Percentiles rank a stretch among this genome's conserved stretches.
phyloP scores from a whole-genome alignment of 192 early-diverging fungal species.

The Coemansia sp. region DNA sequence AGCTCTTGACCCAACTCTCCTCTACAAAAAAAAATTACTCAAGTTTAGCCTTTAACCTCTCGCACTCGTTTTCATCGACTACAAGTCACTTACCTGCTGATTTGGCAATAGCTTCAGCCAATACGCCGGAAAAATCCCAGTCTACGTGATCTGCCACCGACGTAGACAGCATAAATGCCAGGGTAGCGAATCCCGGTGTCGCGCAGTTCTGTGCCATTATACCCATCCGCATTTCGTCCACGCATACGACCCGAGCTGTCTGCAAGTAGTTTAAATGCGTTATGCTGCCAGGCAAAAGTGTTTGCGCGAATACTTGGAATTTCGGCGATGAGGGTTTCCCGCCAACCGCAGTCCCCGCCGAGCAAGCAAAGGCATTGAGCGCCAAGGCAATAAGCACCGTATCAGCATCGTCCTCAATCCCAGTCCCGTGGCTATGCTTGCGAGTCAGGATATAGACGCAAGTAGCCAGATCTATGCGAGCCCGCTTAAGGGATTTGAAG shows the following conservation, averaged over 20 bases:
- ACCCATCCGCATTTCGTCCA: conserved; percentile 54
- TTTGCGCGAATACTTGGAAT: conserved; percentile 50
- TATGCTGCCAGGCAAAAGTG: conserved; percentile 38
- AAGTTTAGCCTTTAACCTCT: background rate
- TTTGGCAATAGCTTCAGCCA: conserved; percentile 29
- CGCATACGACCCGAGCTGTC: conserved; percentile 34
- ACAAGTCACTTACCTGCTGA: conserved; percentile 31
- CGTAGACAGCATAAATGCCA: conserved; percentile 48
- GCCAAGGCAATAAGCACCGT: conserved; percentile 45
- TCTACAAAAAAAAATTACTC: conserved; percentile 27
- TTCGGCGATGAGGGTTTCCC: background rate
- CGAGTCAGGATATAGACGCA: conserved; percentile 51
- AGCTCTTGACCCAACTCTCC: conserved; percentile 46
- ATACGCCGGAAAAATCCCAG: conserved; percentile 33
- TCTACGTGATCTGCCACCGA: conserved; percentile 30
- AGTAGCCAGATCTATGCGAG: conserved; percentile 39
- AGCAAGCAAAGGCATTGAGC: conserved; percentile 31
- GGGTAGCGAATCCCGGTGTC: conserved; percentile 44
- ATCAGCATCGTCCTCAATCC: conserved; percentile 45
- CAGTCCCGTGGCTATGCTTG: conserved; percentile 29
- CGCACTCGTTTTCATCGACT: background rate
- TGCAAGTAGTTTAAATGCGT: conserved; percentile 42
- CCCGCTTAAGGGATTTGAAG: conserved; percentile 34
- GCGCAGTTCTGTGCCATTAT: conserved; percentile 55
- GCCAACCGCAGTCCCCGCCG: background rate